These are phyloP conservation scores for Cicer bijugum DNA, from an alignment of 306 rosid species.

Conservation along the genomic window DNA sequence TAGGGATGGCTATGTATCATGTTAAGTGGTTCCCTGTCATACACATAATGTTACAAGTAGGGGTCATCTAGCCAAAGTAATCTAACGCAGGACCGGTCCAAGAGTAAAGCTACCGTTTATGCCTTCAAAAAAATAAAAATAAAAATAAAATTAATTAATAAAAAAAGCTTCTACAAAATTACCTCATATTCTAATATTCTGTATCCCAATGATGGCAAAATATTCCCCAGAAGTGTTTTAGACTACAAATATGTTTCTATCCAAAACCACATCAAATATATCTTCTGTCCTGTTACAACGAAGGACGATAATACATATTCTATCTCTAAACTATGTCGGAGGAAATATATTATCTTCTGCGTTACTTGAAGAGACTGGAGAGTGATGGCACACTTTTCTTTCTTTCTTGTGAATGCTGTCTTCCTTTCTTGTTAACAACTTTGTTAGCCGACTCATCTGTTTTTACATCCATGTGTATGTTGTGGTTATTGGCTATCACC, in stretches of 20 bases:
- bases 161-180: no score
- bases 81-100: no score
- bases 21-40: no score
- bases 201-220: slow-evolving; percentile 14
- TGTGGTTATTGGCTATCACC: slow-evolving; percentile 34
- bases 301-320: background rate
- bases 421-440: slow-evolving; percentile 39
- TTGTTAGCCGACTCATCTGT: slow-evolving; percentile 15
- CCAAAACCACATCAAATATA: slow-evolving; percentile 11
- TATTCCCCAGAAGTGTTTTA: slow-evolving; percentile 9
- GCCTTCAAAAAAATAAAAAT: no score
- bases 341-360: slow-evolving; percentile 34
- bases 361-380: slow-evolving; percentile 63
- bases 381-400: slow-evolving; percentile 39
- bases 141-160: no score
- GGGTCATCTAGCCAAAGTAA: no score
- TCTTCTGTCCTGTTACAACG: slow-evolving; percentile 20
- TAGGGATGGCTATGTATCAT: no score
- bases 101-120: no score
- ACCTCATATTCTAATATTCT: background rate
- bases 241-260: background rate
- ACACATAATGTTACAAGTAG: no score
- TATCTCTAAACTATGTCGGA: slow-evolving; percentile 31
- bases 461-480: slow-evolving; percentile 31
- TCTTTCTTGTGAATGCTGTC: slow-evolving; percentile 21